phyloP scores from a whole-genome alignment of 2,329 filamentous ascomycete genomes.

The Seiridium unicorne region DNA sequence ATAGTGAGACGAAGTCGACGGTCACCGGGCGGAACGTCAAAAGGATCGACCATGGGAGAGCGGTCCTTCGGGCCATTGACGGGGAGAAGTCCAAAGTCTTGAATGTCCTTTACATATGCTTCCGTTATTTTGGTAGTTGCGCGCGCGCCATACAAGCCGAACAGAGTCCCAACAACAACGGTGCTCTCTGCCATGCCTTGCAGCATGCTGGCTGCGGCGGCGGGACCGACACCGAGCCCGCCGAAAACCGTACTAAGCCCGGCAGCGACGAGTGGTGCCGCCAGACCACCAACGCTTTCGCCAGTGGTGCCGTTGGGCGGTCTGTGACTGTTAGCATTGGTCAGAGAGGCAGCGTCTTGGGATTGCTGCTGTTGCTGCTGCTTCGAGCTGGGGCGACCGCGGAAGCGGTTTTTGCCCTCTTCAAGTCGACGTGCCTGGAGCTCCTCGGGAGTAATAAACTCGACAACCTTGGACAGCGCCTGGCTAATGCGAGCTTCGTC shows the following conservation, averaged over 20 bases:
- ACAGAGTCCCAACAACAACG: constrained; percentile 78
- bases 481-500: constrained; percentile 76
- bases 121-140: constrained; percentile 88
- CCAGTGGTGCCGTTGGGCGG: constrained; percentile 51
- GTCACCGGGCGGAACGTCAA: constrained; percentile 52
- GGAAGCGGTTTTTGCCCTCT: constrained; percentile 52
- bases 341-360: constrained; percentile 53
- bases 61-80: constrained; percentile 51
- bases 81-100: constrained; percentile 85
- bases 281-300: constrained; percentile 69
- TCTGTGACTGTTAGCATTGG: constrained; percentile 1
- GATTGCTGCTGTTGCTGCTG: constrained; percentile 45
- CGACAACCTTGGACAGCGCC: constrained; percentile 72
- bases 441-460: constrained; percentile 66
- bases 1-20: constrained; percentile 79
- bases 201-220: constrained; percentile 73
- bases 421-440: constrained; percentile 62
- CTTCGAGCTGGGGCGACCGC: constrained; percentile 61
- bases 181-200: constrained; percentile 78
- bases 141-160: constrained; percentile 84
- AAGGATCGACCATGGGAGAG: constrained; percentile 44
- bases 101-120: constrained; percentile 79
- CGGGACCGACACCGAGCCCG: constrained; percentile 71
- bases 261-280: constrained; percentile 72
- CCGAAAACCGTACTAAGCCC: constrained; percentile 79